Conservation (phyloP, 768 basidiomycete species). For the Mycena rosella region DNA sequence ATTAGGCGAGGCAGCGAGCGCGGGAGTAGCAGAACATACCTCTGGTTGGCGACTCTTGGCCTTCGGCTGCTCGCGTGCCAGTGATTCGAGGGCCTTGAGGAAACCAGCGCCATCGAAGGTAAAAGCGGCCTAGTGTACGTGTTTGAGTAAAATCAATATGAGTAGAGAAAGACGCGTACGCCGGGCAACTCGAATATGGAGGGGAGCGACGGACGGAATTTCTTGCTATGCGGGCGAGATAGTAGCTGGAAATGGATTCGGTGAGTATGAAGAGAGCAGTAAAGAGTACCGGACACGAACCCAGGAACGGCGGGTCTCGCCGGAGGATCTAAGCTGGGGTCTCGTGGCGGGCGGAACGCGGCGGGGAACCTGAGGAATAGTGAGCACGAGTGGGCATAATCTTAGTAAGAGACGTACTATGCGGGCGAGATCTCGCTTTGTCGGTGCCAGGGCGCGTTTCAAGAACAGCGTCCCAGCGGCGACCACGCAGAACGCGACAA, state of each 20-base stretch:
- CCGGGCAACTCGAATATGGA: not conserved
- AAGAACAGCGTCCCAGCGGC: not conserved
- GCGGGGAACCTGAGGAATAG: not conserved
- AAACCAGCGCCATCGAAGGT: not conserved
- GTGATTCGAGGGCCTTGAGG: conserved; percentile 1
- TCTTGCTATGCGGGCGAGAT: not conserved
- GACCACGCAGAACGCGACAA: not conserved
- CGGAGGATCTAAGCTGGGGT: not conserved
- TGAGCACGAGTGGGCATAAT: not conserved
- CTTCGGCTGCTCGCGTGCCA: not conserved
- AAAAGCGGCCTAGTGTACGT: not conserved
- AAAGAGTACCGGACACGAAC: not conserved
- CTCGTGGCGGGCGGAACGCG: not conserved
- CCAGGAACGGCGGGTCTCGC: conserved; percentile 2
- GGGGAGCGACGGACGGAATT: not conserved
- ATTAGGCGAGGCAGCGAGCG: not conserved
- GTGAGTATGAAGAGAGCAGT: not conserved
- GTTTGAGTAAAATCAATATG: not conserved
- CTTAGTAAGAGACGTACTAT: not conserved
- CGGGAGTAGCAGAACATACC: not conserved
- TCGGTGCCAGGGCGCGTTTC: no score
- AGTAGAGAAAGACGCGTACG: not conserved
- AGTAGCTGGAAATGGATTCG: not conserved
- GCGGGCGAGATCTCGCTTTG: not conserved
- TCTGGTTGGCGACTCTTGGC: not conserved